Conservation (phyloP, 2,329 filamentous ascomycete species). For the Apiospora rasikravindrae region DNA sequence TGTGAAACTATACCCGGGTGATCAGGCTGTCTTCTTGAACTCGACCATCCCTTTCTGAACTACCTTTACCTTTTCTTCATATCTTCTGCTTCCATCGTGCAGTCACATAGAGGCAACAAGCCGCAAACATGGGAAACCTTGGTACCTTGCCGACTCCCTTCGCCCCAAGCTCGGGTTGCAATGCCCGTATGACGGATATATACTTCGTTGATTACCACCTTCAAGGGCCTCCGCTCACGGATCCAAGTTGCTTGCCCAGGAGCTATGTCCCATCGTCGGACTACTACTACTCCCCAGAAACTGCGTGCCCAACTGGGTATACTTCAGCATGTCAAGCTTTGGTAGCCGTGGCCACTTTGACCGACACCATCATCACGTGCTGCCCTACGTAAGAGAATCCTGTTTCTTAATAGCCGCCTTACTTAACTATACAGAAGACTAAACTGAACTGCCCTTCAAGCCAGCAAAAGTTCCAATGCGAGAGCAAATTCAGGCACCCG, state of each 20-base stretch:
- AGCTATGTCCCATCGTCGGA: background rate
- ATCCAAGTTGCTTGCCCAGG: constrained; percentile 20
- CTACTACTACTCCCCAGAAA: background rate
- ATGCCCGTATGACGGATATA: background rate
- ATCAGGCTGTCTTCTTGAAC: too few relatives aligned
- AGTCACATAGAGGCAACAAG: too few relatives aligned
- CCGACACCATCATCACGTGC: background rate
- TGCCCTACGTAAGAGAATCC: background rate
- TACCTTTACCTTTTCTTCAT: too few relatives aligned
- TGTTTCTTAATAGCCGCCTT: too few relatives aligned
- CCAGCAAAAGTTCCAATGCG: too few relatives aligned
- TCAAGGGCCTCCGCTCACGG: constrained; percentile 38
- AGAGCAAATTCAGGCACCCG: too few relatives aligned
- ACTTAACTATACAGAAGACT: too few relatives aligned
- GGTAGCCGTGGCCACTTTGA: background rate
- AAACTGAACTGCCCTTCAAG: too few relatives aligned
- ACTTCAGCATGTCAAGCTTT: background rate
- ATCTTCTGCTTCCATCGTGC: too few relatives aligned
- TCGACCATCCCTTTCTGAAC: too few relatives aligned
- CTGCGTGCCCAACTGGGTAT: background rate
- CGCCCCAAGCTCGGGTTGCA: background rate
- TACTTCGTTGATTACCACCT: constrained; percentile 26
- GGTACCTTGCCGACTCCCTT: background rate
- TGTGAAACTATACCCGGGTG: too few relatives aligned
- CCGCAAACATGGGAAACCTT: background rate